A percentile compares a stretch with the other conserved stretches of the same genome.
Conservation (phyloP, 2,329 filamentous ascomycete genomes). For the Juglanconis sp. region DNA sequence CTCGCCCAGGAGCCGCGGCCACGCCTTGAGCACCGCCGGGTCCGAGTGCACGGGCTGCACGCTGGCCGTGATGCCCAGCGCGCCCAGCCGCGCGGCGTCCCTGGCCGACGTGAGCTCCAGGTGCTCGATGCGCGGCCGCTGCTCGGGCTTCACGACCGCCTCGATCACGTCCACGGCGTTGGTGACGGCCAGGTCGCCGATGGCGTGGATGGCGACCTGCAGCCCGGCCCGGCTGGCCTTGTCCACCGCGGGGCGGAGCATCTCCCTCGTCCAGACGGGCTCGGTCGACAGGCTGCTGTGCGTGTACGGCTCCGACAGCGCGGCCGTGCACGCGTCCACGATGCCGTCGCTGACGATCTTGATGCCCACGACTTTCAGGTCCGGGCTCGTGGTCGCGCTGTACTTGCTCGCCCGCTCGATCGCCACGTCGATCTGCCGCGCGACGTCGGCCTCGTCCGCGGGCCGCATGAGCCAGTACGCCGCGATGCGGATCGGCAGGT, state of each 20-base stretch:
- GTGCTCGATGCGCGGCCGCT: constrained; percentile 63
- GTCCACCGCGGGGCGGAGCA: constrained; percentile 51
- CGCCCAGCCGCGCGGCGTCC: constrained; percentile 55
- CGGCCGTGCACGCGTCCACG: constrained; percentile 63
- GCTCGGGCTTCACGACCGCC: constrained; percentile 37
- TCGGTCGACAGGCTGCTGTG: constrained; percentile 42
- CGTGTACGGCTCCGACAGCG: constrained; percentile 56
- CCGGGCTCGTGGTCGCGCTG: constrained; percentile 41
- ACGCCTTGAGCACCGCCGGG: constrained; percentile 59
- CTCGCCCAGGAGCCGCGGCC: constrained; percentile 54
- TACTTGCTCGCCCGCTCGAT: constrained; percentile 44
- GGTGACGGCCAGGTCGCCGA: constrained; percentile 57
- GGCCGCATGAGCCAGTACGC: constrained; percentile 56
- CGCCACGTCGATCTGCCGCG: constrained; percentile 49
- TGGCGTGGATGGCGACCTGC: constrained; percentile 63
- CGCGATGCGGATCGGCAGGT: constrained; percentile 45
- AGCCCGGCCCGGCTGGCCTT: constrained; percentile 52
- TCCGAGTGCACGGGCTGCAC: constrained; percentile 58
- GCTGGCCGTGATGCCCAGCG: constrained; percentile 57
- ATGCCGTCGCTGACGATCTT: constrained; percentile 66
- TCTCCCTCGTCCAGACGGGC: constrained; percentile 52
- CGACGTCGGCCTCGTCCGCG: constrained; percentile 38
- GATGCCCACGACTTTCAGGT: constrained; percentile 56
- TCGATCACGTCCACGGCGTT: constrained; percentile 57
- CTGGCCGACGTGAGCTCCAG: constrained; percentile 54